Evolutionary conservation across 2,329 filamentous ascomycete species (phyloP).

Genomic region (Sporothrix globosa): DNA sequence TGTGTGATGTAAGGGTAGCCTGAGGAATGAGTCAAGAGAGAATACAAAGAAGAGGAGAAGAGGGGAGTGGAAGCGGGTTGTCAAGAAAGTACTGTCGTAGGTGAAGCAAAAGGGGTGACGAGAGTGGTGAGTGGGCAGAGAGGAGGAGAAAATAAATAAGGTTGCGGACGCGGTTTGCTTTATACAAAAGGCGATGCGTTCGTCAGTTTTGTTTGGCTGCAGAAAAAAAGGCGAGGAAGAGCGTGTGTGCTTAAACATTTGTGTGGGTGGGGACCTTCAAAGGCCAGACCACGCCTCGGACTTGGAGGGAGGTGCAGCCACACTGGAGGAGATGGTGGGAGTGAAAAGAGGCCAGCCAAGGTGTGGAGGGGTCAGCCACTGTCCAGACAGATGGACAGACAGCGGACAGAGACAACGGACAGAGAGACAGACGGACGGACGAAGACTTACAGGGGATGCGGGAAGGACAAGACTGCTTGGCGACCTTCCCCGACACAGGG

Average conservation of each 20-base stretch:
- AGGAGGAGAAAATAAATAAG: slow-evolving; percentile 20
- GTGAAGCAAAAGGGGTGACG: not conserved
- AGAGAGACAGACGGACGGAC: not conserved
- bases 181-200: slow-evolving; percentile 24
- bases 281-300: slow-evolving; percentile 4
- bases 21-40: not conserved
- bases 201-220: not conserved
- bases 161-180: slow-evolving; percentile 28
- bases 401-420: not conserved
- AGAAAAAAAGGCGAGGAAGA: not conserved
- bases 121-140: not conserved
- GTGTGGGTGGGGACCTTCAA: slow-evolving; percentile 11
- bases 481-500: not conserved
- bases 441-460: not conserved
- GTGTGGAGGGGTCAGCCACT: slow-evolving; percentile 21
- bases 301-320: not conserved
- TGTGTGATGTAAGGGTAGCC: not conserved
- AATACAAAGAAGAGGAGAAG: not conserved
- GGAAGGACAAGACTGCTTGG: not conserved
- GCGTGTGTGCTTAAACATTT: not conserved
- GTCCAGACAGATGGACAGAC: not conserved
- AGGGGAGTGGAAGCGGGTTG: not conserved
- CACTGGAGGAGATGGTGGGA: not conserved
- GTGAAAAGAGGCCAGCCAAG: not conserved
- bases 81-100: not conserved